Percentiles rank a stretch among this genome's conserved stretches.
Evolutionary conservation across 495 filamentous ascomycete species (phyloP).

Genomic region (Rusavskia elegans): DNA sequence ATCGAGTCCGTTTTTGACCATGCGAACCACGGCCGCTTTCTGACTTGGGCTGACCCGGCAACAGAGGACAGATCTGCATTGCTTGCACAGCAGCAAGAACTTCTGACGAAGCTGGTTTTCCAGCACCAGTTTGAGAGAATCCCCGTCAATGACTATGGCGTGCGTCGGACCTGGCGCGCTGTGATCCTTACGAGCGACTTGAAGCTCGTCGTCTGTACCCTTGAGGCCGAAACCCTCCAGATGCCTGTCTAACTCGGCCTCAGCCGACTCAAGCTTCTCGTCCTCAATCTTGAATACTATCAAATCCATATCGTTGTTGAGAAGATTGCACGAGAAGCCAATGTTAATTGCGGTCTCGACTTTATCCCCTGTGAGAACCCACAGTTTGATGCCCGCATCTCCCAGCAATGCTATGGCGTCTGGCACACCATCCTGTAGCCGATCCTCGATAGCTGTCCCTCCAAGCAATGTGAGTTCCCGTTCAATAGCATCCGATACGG

Average conservation of each 20-base stretch:
- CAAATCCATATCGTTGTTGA: conserved; percentile 95
- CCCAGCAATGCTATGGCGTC: conserved; percentile 89
- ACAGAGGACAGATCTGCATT: conserved; percentile 92
- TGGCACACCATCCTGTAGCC: conserved; percentile 92
- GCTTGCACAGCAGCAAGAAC: conserved; percentile 91
- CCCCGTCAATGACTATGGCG: conserved; percentile 94
- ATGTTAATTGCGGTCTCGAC: conserved; percentile 99
- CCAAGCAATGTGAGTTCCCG: conserved; percentile 78
- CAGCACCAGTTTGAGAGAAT: conserved; percentile 80
- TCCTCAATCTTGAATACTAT: conserved; percentile 79
- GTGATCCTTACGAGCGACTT: conserved; percentile 63
- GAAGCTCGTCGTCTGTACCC: conserved; percentile 76
- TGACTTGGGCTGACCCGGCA: conserved; percentile 95
- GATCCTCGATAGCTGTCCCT: conserved; percentile 95
- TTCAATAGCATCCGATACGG: conserved; percentile 79
- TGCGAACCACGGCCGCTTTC: conserved; percentile 90
- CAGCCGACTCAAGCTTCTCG: conserved; percentile 46
- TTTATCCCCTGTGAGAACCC: conserved; percentile 98
- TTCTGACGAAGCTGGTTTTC: conserved; percentile 69
- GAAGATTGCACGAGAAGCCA: conserved; percentile 94
- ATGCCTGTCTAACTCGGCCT: conserved; percentile 54
- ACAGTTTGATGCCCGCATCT: conserved; percentile 96
- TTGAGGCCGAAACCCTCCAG: conserved; percentile 61
- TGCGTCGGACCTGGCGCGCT: conserved; percentile 75
- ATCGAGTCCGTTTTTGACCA: conserved; percentile 88